Conservation (phyloP, 2,329 filamentous ascomycete genomes). For the Fusarium decemcellulare region DNA sequence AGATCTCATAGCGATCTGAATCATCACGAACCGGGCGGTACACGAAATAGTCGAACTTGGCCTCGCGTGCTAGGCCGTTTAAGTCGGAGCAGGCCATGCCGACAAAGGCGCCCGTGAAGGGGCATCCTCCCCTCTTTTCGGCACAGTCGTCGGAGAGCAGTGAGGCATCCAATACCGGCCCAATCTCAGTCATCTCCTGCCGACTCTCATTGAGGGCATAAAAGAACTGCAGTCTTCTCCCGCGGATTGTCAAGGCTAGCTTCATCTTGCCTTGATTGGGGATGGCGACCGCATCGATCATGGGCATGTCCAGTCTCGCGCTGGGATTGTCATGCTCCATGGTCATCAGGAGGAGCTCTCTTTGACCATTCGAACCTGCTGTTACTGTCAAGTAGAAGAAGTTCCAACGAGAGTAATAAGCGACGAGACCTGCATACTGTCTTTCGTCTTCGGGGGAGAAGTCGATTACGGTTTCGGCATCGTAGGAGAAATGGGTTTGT, state of each 20-base stretch:
- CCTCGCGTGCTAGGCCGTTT: constrained; percentile 63
- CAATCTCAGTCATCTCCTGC: constrained; percentile 61
- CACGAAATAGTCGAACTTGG: constrained; percentile 64
- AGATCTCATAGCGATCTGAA: no score
- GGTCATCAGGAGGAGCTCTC: constrained; percentile 69
- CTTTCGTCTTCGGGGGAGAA: constrained; percentile 70
- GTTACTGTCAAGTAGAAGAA: constrained; percentile 75
- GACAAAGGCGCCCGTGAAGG: constrained; percentile 74
- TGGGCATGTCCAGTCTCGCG: constrained; percentile 60
- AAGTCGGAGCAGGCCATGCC: constrained; percentile 69
- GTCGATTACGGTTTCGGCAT: constrained; percentile 69
- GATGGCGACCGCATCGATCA: constrained; percentile 60
- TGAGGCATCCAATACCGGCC: constrained; percentile 69
- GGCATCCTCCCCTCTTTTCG: constrained; percentile 71
- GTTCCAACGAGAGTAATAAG: constrained; percentile 75
- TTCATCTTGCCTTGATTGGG: constrained; percentile 68
- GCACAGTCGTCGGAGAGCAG: constrained; percentile 74
- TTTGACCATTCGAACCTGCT: constrained; percentile 66
- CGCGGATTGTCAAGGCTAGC: constrained; percentile 65
- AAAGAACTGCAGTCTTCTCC: constrained; percentile 67
- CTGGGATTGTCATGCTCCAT: constrained; percentile 70
- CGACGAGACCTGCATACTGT: constrained; percentile 72
- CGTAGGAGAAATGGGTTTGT: constrained; percentile 72
- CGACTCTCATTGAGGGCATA: constrained; percentile 61
- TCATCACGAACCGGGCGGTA: no score